Evolutionary conservation across 2,329 filamentous ascomycete genomes (phyloP).

Genomic region (Escovopsis sp.): DNA sequence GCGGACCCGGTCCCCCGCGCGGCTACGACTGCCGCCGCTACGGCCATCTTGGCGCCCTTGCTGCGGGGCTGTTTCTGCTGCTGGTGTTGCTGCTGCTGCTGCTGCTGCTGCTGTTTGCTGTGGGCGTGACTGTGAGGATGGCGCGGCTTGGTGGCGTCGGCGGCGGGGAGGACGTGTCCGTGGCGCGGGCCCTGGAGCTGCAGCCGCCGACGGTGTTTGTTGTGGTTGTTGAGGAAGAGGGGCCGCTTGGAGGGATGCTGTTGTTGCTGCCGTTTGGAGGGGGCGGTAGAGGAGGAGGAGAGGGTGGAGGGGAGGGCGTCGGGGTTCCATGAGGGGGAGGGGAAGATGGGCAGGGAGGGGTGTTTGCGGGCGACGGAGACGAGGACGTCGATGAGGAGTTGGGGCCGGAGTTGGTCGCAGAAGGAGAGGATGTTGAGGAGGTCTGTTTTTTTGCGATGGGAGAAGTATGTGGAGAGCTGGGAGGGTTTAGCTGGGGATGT

Average conservation of each 20-base stretch:
- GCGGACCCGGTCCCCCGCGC: conserved; percentile 12
- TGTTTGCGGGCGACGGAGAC: conserved; percentile 27
- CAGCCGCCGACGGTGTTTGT: too few relatives aligned
- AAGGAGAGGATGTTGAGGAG: conserved; percentile 25
- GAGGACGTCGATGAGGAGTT: conserved; percentile 25
- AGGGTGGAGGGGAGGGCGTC: conserved; percentile 6
- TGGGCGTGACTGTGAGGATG: conserved; percentile 18
- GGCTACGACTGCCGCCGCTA: conserved; percentile 13
- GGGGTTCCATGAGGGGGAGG: conserved; percentile 24
- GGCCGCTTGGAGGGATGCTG: neutral
- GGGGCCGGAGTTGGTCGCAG: conserved; percentile 25
- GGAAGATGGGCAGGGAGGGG: conserved; percentile 26
- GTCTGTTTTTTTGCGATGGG: conserved; percentile 20
- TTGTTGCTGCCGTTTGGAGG: conserved; percentile 12
- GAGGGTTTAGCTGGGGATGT: too few relatives aligned
- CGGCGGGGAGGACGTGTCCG: conserved; percentile 11
- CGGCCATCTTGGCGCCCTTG: conserved; percentile 16
- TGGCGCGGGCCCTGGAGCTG: conserved; percentile 10
- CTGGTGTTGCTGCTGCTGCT: too few relatives aligned
- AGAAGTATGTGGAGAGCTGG: conserved; percentile 26
- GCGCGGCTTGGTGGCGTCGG: conserved; percentile 13
- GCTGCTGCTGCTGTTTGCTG: too few relatives aligned
- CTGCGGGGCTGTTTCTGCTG: too few relatives aligned
- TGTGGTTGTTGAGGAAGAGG: too few relatives aligned
- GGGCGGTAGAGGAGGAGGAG: conserved; percentile 7